A percentile compares a stretch with the other conserved stretches of the same genome.
phyloP scores from a whole-genome alignment of 306 rosid species.

The Argentina anserina region DNA sequence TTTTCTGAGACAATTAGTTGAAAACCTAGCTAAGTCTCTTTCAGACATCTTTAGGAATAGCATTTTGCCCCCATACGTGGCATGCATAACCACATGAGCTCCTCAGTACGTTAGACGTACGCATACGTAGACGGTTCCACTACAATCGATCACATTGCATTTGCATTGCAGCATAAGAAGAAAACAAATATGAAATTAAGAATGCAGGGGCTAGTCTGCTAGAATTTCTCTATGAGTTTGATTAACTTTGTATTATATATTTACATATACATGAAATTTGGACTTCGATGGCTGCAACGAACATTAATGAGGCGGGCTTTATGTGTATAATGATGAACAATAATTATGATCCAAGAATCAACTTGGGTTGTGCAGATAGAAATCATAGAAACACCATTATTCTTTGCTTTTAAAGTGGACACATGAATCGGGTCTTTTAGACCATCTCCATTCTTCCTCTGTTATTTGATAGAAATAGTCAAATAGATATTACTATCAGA shows the following conservation, averaged over 20 bases:
- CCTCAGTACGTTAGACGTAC: background rate
- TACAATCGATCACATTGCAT: background rate
- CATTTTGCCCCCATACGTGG: background rate
- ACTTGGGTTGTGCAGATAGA: constrained; percentile 40
- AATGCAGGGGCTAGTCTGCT: background rate
- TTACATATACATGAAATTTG: background rate
- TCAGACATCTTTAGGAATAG: background rate
- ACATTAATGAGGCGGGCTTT: constrained; percentile 20
- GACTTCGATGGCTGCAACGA: constrained; percentile 1
- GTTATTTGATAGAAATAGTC: constrained; percentile 12
- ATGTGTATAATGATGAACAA: constrained; percentile 33
- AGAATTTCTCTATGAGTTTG: background rate
- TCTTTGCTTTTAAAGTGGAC: constrained; percentile 46
- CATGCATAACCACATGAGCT: background rate
- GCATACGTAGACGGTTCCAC: background rate
- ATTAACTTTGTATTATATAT: background rate
- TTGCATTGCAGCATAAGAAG: background rate
- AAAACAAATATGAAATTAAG: background rate
- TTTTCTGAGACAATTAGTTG: background rate
- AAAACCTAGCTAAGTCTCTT: background rate
- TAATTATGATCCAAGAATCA: constrained; percentile 27
- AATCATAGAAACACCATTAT: constrained; percentile 29
- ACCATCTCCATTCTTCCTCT: constrained; percentile 10
- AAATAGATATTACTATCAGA: constrained; percentile 14
- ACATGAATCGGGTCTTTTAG: constrained; percentile 30